These are phyloP conservation scores for Tanacetum coccineum DNA, from an alignment of 129 eudicot genomes.

Conservation along the genomic window DNA sequence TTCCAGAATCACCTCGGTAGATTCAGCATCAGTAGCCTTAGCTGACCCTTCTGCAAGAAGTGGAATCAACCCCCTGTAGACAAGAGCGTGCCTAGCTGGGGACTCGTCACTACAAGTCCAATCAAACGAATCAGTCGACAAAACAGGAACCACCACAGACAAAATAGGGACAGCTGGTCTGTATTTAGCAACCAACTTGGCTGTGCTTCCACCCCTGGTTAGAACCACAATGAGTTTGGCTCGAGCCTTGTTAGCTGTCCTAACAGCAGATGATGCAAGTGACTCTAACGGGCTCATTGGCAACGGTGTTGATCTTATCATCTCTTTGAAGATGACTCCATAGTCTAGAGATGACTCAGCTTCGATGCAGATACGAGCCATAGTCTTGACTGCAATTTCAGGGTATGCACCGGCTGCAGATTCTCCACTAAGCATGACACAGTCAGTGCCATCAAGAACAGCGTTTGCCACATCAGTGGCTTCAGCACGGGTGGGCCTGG, in stretches of 20 bases:
- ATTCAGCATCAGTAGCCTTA: conserved; percentile 76
- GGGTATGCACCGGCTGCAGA: conserved; percentile 60
- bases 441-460: conserved; percentile 83
- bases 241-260: conserved; percentile 68
- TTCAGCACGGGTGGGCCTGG: conserved; percentile 78
- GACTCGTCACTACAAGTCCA: conserved; percentile 81
- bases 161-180: conserved; percentile 80
- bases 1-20: conserved; percentile 70
- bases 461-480: conserved; percentile 87
- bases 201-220: conserved; percentile 77
- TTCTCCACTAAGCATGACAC: conserved; percentile 86
- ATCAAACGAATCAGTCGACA: conserved; percentile 70
- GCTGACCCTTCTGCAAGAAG: conserved; percentile 78
- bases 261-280: conserved; percentile 81
- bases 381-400: conserved; percentile 68
- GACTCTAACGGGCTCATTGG: conserved; percentile 87
- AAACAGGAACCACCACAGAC: conserved; percentile 75
- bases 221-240: conserved; percentile 75
- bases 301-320: conserved; percentile 63
- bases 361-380: conserved; percentile 84
- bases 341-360: conserved; percentile 80
- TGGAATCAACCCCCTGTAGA: conserved; percentile 70
- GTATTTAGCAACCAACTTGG: conserved; percentile 77
- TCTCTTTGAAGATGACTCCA: conserved; percentile 61
- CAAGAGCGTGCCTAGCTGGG: conserved; percentile 79